Conservation (phyloP, 2,329 filamentous ascomycete species). For the Ophiocordyceps australis region DNA sequence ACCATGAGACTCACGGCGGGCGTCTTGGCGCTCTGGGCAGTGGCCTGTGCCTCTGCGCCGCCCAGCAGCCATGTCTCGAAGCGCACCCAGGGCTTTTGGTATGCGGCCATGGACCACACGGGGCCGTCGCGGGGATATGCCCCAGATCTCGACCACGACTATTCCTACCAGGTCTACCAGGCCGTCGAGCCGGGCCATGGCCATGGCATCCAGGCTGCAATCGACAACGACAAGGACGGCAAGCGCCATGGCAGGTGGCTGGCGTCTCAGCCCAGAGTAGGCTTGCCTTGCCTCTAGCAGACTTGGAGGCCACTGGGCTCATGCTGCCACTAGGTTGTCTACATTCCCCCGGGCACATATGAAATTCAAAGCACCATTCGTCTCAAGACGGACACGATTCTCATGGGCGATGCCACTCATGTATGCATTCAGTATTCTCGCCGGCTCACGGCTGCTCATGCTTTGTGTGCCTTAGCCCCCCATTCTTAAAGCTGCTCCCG, state of each 20-base stretch:
- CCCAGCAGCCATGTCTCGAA: constrained; percentile 3
- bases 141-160: constrained; percentile 19
- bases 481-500: constrained; percentile 18
- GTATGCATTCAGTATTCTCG: constrained; percentile 2
- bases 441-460: background rate
- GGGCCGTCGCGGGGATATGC: constrained; percentile 17
- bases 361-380: constrained; percentile 17
- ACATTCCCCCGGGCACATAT: constrained; percentile 23
- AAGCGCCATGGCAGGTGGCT: constrained; percentile 18
- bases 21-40: constrained; percentile 4
- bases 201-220: constrained; percentile 17
- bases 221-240: constrained; percentile 15
- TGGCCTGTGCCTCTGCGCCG: constrained; percentile 5
- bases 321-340: constrained; percentile 19
- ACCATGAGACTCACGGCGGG: constrained; percentile 4
- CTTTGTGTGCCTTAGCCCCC: constrained; percentile 12
- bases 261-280: constrained; percentile 20
- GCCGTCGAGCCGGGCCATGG: constrained; percentile 18
- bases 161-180: constrained; percentile 17
- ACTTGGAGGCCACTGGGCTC: too few species aligned
- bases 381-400: constrained; percentile 24
- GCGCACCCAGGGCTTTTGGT: constrained; percentile 17
- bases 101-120: constrained; percentile 22
- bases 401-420: constrained; percentile 25
- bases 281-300: background rate